Evolutionary conservation across 2,329 filamentous ascomycete genomes (phyloP), one percentile per base, ranked within the genome.

Genomic region (Ophiostoma sp.): DNA sequence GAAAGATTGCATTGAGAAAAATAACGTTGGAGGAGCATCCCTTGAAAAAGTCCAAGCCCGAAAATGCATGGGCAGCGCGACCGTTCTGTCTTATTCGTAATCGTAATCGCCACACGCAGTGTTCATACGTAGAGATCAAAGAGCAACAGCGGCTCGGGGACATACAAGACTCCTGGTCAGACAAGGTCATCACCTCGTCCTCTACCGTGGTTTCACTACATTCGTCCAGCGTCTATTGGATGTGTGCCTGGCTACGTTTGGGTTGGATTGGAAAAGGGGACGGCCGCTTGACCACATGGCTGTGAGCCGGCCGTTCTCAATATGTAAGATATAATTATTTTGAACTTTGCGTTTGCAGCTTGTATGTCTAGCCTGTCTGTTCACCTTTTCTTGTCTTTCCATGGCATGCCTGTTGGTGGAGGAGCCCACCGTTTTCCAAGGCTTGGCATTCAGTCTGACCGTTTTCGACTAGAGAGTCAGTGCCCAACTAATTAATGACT

Each of bases 21-120:
- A 55, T 55, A 9, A 8, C 11, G n/a, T 7, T 55, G 8, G 11
- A 27, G 49, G 18, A 55, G 27, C 27, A 27, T 27, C 27, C 27
- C 1, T 55, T 2, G n/a, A 62, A 14, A 41, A 3, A 41, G n/a
- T 42, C 14, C 7, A 42, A 63, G 5, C 38, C 38, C 8, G 41
- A 45, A 66, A 40, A 12, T 18, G 4, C 44, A 42, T 40, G 36
- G 36, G 58, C 16, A 40, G 27, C 40, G 60, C 18, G 60, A 63
- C 60, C 60, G 8, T 27, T 55, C 44, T 63, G 14, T 42, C 60
- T 66, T 66, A 66, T 66, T 66, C 64, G 64, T 66, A 66, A 27
- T 66, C 64, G 64, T 66, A 66, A 36, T 40, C 64, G 64, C 11
- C 27, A 27, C 36, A 16, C 38, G 11, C 38, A 5, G 55, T 60